These are phyloP conservation scores for Acanthamoeba royreba DNA, from an alignment of 208 protist species.

Conservation along the genomic window DNA sequence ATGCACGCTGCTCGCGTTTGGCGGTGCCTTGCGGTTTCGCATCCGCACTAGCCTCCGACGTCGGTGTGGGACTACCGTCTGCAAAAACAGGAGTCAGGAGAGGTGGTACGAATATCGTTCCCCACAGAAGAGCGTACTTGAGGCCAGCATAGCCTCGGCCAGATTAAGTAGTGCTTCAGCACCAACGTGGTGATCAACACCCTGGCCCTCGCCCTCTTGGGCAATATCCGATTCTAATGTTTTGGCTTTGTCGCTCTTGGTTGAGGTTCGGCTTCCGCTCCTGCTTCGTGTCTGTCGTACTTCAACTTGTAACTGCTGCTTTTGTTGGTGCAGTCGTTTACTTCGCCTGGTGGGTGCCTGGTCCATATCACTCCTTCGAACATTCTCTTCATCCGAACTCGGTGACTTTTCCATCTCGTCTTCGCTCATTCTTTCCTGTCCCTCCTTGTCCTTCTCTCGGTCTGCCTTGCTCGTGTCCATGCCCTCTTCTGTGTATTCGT, in stretches of 20 bases:
- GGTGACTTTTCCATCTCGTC: not conserved
- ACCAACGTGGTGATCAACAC: not conserved
- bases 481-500: not conserved
- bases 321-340: no score
- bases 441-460: not conserved
- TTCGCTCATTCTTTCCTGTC: no score
- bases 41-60: no score
- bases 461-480: not conserved
- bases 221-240: not conserved
- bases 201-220: not conserved
- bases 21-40: no score
- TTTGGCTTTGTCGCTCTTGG: not conserved
- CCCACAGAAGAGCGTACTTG: not conserved
- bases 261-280: not conserved
- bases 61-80: no score
- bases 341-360: no score
- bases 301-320: not conserved
- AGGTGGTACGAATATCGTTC: no score
- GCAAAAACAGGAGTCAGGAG: no score
- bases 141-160: not conserved
- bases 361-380: no score
- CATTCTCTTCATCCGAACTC: not conserved
- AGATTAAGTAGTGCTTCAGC: slow-evolving; percentile 16
- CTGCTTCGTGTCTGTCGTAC: not conserved
- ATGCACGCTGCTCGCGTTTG: no score